A percentile compares a stretch with the other conserved stretches of the same genome.
These are phyloP conservation scores for Helotiales sp. DNA, from an alignment of 2,329 filamentous ascomycete genomes.

Conservation along the genomic window DNA sequence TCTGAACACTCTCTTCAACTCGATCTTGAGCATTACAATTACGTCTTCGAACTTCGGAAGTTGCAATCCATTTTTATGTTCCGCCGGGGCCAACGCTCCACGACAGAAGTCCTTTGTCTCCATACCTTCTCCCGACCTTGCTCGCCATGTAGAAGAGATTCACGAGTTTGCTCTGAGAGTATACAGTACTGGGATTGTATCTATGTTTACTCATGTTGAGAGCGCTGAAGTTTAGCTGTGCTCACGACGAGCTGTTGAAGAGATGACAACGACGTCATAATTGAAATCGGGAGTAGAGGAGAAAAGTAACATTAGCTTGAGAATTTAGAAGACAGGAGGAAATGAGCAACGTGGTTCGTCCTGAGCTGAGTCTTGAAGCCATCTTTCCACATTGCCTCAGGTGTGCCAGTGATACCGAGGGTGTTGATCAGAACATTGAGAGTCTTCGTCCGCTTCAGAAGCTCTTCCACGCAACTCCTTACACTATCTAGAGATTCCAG, in stretches of 20 bases:
- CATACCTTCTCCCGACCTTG: slow-evolving; percentile 51
- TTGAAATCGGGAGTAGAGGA: slow-evolving; percentile 46
- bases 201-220: slow-evolving; percentile 1
- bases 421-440: slow-evolving; percentile 9
- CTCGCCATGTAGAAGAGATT: slow-evolving; percentile 53
- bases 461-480: slow-evolving; percentile 18
- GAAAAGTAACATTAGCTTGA: neutral
- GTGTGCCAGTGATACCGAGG: neutral
- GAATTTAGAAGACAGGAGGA: slow-evolving; percentile 5
- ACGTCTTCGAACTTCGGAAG: slow-evolving; percentile 18
- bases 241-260: slow-evolving; percentile 50
- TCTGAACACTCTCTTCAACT: slow-evolving; percentile 45
- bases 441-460: neutral
- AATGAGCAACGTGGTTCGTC: neutral
- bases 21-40: slow-evolving; percentile 11
- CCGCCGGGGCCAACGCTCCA: slow-evolving; percentile 50
- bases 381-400: neutral
- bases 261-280: slow-evolving; percentile 53
- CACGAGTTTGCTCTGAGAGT: slow-evolving; percentile 51
- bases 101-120: slow-evolving; percentile 46
- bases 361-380: neutral
- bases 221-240: slow-evolving; percentile 44
- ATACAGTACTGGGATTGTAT: slow-evolving; percentile 36
- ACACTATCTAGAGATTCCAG: slow-evolving; percentile 41
- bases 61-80: slow-evolving; percentile 37